A percentile compares a stretch with the other conserved stretches of the same genome.
These are phyloP conservation scores for Naganishia antarctica DNA, from an alignment of 768 basidiomycete genomes.

Conservation along the genomic window DNA sequence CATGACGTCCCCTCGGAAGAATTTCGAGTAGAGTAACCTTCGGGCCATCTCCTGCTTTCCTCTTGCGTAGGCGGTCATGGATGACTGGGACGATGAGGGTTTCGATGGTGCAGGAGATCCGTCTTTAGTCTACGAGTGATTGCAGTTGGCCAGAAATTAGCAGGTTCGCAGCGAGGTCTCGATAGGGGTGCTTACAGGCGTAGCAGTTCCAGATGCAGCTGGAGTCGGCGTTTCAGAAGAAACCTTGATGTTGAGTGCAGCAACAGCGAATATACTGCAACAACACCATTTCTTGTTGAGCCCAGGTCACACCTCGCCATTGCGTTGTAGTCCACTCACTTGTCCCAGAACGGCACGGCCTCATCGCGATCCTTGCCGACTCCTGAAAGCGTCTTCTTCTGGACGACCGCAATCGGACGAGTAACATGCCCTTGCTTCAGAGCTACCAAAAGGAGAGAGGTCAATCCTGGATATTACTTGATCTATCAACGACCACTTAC, in stretches of 20 bases:
- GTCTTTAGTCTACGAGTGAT: constrained; percentile 27
- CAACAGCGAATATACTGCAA: constrained; percentile 75
- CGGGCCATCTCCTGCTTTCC: constrained; percentile 77
- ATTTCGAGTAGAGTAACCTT: constrained; percentile 68
- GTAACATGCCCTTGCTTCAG: constrained; percentile 76
- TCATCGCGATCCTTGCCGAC: constrained; percentile 91
- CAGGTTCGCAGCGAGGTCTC: too few relatives aligned
- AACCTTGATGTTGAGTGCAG: constrained; percentile 75
- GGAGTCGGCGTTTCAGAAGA: constrained; percentile 26
- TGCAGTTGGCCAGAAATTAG: too few relatives aligned
- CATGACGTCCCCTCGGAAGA: constrained; percentile 68
- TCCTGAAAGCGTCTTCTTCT: constrained; percentile 79
- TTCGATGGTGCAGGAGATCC: constrained; percentile 19
- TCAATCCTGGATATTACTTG: background rate
- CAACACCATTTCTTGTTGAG: too few relatives aligned
- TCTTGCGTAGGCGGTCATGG: constrained; percentile 37
- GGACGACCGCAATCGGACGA: constrained; percentile 69
- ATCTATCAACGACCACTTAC: constrained; percentile 29
- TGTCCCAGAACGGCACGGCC: constrained; percentile 97
- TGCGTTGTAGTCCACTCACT: constrained; percentile 64
- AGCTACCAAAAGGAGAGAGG: constrained; percentile 48
- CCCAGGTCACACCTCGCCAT: background rate
- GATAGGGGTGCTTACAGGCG: constrained; percentile 57
- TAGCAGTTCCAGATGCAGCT: constrained; percentile 18
- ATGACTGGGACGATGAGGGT: constrained; percentile 50